A percentile compares a stretch with the other conserved stretches of the same genome.
phyloP scores from a whole-genome alignment of 2,329 filamentous ascomycete genomes.

The Rhinocladiella similis region DNA sequence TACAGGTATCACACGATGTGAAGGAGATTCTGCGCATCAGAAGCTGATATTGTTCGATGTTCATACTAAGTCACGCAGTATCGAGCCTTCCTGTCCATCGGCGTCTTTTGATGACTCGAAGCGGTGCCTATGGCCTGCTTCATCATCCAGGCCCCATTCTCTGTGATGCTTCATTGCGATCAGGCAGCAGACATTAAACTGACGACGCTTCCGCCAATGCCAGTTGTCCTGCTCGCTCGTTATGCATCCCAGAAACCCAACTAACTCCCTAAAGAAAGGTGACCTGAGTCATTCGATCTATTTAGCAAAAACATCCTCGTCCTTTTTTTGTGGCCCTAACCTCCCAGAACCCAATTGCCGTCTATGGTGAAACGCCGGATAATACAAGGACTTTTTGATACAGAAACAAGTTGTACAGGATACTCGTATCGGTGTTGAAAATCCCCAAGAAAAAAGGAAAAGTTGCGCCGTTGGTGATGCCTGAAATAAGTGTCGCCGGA shows the following conservation, averaged over 20 bases:
- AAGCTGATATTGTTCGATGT: conserved; percentile 15
- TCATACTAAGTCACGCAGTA: conserved; percentile 7
- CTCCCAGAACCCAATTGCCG: conserved; percentile 10
- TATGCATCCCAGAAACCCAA: conserved; percentile 9
- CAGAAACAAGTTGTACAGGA: conserved; percentile 29
- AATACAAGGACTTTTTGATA: conserved; percentile 25
- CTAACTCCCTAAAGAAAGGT: conserved; percentile 22
- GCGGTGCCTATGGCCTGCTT: neutral
- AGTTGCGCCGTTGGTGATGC: conserved; percentile 25
- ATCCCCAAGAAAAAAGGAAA: conserved; percentile 14
- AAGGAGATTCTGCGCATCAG: neutral
- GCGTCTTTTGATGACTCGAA: conserved; percentile 5
- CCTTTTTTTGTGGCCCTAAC: conserved; percentile 6
- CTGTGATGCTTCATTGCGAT: conserved; percentile 4
- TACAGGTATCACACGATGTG: neutral
- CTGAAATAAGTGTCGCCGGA: conserved; percentile 23
- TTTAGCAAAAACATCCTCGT: conserved; percentile 14
- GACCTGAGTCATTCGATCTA: conserved; percentile 31
- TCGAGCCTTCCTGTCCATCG: conserved; percentile 8
- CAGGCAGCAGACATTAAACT: conserved; percentile 14
- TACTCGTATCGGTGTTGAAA: conserved; percentile 18
- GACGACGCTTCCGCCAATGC: conserved; percentile 11
- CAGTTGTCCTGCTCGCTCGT: conserved; percentile 3
- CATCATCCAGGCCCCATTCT: conserved; percentile 10
- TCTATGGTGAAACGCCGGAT: conserved; percentile 27